Conservation (phyloP, 2,329 filamentous ascomycete species). For the Aspergillus texensis region DNA sequence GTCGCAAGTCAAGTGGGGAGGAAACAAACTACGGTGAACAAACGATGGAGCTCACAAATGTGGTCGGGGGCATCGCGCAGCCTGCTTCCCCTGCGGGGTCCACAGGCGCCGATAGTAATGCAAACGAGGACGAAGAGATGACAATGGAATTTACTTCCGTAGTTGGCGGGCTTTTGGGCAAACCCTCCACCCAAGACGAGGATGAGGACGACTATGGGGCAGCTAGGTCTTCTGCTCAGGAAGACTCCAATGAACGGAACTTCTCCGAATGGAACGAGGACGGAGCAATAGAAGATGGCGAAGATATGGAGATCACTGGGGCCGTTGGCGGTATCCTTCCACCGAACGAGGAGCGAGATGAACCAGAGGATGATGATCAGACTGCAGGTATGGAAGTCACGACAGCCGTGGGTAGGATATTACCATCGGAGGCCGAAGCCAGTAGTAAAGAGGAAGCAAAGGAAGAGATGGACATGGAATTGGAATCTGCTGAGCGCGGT, state of each 20-base stretch:
- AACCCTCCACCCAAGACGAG: constrained; percentile 15
- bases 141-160: constrained; percentile 53
- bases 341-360: constrained; percentile 42
- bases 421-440: constrained; percentile 46
- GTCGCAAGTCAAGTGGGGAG: constrained; percentile 46
- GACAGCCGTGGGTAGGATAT: constrained; percentile 63
- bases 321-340: constrained; percentile 50
- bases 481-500: constrained; percentile 49
- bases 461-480: constrained; percentile 62
- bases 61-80: constrained; percentile 44
- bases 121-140: constrained; percentile 48
- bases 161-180: constrained; percentile 45
- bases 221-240: constrained; percentile 15
- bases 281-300: constrained; percentile 33
- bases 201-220: constrained; percentile 18
- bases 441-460: constrained; percentile 55
- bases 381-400: constrained; percentile 72
- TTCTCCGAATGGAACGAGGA: constrained; percentile 30
- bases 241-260: constrained; percentile 24
- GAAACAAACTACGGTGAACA: constrained; percentile 52
- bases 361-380: constrained; percentile 42
- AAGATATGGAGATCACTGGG: constrained; percentile 64
- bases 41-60: constrained; percentile 52
- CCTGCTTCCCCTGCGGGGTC: constrained; percentile 31
- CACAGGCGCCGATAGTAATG: constrained; percentile 31